Evolutionary conservation across 1,139 yeast species (phyloP).

Genomic region (Lodderomyces margitis): DNA sequence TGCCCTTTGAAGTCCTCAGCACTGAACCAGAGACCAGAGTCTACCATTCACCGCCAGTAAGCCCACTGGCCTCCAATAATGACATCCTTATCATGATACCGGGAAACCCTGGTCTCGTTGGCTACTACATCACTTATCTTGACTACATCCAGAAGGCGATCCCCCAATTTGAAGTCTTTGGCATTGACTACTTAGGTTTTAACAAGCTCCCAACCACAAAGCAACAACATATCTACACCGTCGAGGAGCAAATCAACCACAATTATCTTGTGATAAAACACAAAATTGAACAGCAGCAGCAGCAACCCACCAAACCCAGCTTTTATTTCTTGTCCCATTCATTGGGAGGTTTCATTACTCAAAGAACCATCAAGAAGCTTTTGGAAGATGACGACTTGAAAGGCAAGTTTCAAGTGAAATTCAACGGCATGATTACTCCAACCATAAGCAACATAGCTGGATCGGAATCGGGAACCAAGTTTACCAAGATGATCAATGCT

Average conservation of each 20-base stretch:
- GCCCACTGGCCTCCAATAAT: constrained; percentile 1
- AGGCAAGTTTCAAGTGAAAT: constrained; percentile 24
- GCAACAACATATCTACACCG: constrained; percentile 23
- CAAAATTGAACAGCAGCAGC: constrained; percentile 16
- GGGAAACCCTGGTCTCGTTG: constrained; percentile 67
- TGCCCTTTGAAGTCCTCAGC: constrained; percentile 12
- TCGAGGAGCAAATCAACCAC: constrained; percentile 54
- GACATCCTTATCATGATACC: constrained; percentile 54
- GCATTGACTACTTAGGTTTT: constrained; percentile 55
- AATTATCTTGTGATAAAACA: constrained; percentile 40
- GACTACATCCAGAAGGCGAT: constrained; percentile 38
- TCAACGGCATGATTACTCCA: constrained; percentile 64
- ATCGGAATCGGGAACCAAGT: constrained; percentile 47
- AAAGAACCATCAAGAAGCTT: constrained; percentile 44
- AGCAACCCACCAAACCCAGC: constrained; percentile 21
- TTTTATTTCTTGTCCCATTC: constrained; percentile 59
- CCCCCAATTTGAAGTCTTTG: constrained; percentile 49
- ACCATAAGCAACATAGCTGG: constrained; percentile 56
- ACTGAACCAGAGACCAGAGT: constrained; percentile 27
- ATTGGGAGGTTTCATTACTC: constrained; percentile 57
- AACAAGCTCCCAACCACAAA: background rate
- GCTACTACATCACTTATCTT: constrained; percentile 54
- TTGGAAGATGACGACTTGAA: constrained; percentile 23
- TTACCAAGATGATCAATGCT: constrained; percentile 28
- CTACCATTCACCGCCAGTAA: constrained; percentile 22